Evolutionary conservation across 176 grass and related monocot genomes (phyloP), one percentile per base, ranked within the genome.

Genomic region (Oryza australiensis): DNA sequence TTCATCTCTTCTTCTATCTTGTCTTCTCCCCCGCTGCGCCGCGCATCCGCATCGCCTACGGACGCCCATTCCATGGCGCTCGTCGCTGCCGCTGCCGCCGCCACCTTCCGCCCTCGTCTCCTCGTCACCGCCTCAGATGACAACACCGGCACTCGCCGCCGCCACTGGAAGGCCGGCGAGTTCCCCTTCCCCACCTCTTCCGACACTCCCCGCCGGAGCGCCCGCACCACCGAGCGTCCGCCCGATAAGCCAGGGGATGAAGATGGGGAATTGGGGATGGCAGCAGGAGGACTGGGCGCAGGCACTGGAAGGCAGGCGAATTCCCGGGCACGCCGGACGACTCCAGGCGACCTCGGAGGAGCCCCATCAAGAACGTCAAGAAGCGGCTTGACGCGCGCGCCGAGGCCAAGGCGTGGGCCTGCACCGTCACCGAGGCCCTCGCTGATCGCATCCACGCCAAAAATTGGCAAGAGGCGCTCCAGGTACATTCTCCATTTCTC

Each of bases 301-400:
- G 18, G 73, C 92, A 91, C 66, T 94, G 92, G 92, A 91, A 88
- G 76, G 86, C 60, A 23, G 92, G 92, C 12, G 86, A 91, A 45
- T 91, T 86, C 70, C 88, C 92, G 63, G 87, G 6, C 46, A 48
- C 78, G 46, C 4, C 30, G 26, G 78, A 69, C 18, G 35, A 64
- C 59, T 43, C 57, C 24, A 34, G 59, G 23, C 40, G 59, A 4
- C 34, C 45, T 22, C 13, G 64, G 65, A 5, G 88, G 37, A 86
- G n/a, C 22, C 84, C 88, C 43, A 80, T 94, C 24, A 94, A 93
- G 84, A 98, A 93, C 78, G 68, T 98, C 34, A 89, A 91, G 88
- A 98, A 93, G 86, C 85, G 85, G 75, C 26, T 88, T 20, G 90
- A 94, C 18, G 80, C 85, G 24, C 88, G 92, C 5, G 83, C 75